Evolutionary conservation across 1,139 yeast genomes (phyloP).

Genomic region (Hemisphaericaspora lyxosophila): DNA sequence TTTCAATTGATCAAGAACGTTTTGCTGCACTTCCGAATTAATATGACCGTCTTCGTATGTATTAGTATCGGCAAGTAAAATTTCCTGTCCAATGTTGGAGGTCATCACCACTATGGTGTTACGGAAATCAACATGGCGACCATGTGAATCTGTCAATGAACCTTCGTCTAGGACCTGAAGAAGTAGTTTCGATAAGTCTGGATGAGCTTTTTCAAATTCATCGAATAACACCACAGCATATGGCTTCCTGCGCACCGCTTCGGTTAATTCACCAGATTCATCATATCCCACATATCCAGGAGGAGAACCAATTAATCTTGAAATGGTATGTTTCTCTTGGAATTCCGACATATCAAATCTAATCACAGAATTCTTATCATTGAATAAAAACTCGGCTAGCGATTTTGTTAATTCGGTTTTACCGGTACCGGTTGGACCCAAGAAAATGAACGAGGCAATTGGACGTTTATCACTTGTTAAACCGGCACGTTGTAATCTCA

Average conservation of each 20-base stretch:
- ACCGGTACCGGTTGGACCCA: constrained; percentile 99
- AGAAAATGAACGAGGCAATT: constrained; percentile 90
- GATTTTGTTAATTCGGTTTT: constrained; percentile 93
- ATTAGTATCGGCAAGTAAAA: constrained; percentile 61
- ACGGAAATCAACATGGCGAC: constrained; percentile 88
- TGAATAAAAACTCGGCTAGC: constrained; percentile 86
- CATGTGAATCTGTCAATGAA: constrained; percentile 88
- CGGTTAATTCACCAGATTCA: constrained; percentile 93
- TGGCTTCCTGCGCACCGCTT: constrained; percentile 92
- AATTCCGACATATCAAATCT: constrained; percentile 98
- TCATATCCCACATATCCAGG: constrained; percentile 98
- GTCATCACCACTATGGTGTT: constrained; percentile 97
- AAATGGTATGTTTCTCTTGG: constrained; percentile 89
- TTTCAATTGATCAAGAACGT: constrained; percentile 68
- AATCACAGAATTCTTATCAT: constrained; percentile 80
- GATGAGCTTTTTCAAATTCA: constrained; percentile 96
- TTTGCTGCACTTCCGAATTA: constrained; percentile 47
- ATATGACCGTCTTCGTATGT: constrained; percentile 47
- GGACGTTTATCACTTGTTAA: constrained; percentile 92
- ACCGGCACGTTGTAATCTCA: constrained; percentile 94
- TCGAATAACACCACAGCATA: constrained; percentile 90
- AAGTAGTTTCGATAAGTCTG: constrained; percentile 83
- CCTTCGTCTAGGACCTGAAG: constrained; percentile 96
- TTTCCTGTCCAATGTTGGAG: constrained; percentile 92
- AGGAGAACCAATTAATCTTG: constrained; percentile 93